phyloP scores from a whole-genome alignment of 495 filamentous ascomycete species.

The Talaromyces nanjingensis region DNA sequence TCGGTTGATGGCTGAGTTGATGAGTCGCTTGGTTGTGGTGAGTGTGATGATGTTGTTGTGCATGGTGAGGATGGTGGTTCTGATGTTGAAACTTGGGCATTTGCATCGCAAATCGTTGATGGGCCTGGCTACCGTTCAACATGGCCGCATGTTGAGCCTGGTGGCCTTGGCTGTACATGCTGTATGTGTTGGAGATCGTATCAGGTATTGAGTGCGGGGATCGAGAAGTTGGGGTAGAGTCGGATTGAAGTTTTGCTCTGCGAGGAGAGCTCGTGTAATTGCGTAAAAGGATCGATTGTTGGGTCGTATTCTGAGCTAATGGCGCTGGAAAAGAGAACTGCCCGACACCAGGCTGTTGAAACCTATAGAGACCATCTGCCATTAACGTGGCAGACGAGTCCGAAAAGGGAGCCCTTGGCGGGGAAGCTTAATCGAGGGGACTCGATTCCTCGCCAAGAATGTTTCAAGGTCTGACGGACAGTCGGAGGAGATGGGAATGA shows the following conservation, averaged over 20 bases:
- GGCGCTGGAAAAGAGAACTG: conserved; percentile 55
- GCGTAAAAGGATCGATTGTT: conserved; percentile 44
- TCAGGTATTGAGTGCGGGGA: conserved; percentile 60
- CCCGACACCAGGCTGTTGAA: conserved; percentile 63
- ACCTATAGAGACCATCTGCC: conserved; percentile 79
- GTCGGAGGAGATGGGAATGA: conserved; percentile 28
- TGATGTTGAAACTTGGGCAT: conserved; percentile 68
- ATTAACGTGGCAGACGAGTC: conserved; percentile 54
- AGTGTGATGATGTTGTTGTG: conserved; percentile 65
- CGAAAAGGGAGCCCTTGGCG: conserved; percentile 26
- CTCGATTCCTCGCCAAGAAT: conserved; percentile 9
- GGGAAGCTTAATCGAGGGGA: conserved; percentile 18
- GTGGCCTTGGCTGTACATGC: conserved; percentile 78
- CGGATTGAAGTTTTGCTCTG: conserved; percentile 44
- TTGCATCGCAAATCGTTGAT: conserved; percentile 57
- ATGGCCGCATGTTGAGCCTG: conserved; percentile 70
- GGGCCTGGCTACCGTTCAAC: conserved; percentile 57
- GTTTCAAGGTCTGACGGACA: conserved; percentile 17
- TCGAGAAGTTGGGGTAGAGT: conserved; percentile 64
- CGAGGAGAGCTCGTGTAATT: conserved; percentile 49
- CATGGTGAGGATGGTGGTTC: conserved; percentile 63
- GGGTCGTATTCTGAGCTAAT: conserved; percentile 27
- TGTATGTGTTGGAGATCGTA: conserved; percentile 56
- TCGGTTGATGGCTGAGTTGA: conserved; percentile 67
- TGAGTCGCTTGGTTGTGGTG: conserved; percentile 69